Evolutionary conservation across 768 basidiomycete genomes (phyloP).

Genomic region (Suillus clintonianus): DNA sequence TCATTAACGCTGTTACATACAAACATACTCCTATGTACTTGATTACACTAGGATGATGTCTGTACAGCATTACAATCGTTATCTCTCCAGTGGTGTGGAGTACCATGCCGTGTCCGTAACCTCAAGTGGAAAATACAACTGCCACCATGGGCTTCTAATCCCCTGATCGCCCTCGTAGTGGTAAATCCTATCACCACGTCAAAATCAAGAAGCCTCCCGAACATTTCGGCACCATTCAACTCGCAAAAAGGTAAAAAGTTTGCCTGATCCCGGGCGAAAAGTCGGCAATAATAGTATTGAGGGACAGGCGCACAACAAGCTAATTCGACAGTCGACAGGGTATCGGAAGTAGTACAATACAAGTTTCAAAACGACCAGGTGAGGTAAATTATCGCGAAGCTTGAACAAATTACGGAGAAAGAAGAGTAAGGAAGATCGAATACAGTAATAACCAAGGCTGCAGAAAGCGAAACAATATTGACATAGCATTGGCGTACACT

Average conservation of each 20-base stretch:
- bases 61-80: not conserved
- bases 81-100: not conserved
- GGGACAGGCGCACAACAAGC: not conserved
- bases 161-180: conserved; percentile 8
- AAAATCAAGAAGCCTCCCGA: not conserved
- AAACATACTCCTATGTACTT: not conserved
- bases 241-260: conserved; percentile 4
- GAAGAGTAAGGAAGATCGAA: conserved; percentile 2
- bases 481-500: conserved; percentile 32
- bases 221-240: conserved; percentile 19
- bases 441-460: conserved; percentile 33
- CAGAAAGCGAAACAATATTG: conserved; percentile 23
- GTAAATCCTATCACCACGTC: conserved; percentile 8
- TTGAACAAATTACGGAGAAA: conserved; percentile 5
- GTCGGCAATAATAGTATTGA: not conserved
- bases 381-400: not conserved
- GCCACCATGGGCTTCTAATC: conserved; percentile 1
- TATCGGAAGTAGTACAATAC: conserved; percentile 6
- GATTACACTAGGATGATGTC: no score
- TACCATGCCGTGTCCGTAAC: not conserved
- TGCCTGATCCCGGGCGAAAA: not conserved
- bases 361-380: not conserved
- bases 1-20: not conserved
- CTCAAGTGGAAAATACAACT: not conserved
- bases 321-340: conserved; percentile 12